Conservation (phyloP, 139 green algal species). For the Raphidocelis subcapitata region DNA sequence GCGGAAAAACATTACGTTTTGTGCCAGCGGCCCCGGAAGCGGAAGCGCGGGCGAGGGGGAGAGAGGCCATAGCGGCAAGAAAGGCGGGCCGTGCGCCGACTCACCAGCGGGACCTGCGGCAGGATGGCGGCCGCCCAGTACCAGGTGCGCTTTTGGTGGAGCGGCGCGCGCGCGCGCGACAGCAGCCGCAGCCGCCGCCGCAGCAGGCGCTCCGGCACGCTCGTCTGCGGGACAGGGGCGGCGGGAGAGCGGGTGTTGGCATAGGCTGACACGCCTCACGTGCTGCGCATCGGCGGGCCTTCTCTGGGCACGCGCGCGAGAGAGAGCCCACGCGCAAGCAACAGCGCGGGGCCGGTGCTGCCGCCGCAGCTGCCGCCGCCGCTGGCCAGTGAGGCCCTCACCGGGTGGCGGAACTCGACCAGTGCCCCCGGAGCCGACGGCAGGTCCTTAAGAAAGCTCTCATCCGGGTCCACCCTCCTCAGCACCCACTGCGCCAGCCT, state of each 20-base stretch:
- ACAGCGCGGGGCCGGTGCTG: too few species aligned
- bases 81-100: too few species aligned
- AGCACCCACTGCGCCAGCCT: slow-evolving; percentile 57
- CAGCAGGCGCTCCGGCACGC: slow-evolving; percentile 47
- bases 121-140: slow-evolving; percentile 35
- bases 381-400: slow-evolving; percentile 1
- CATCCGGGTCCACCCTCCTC: slow-evolving; percentile 48
- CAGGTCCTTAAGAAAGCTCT: slow-evolving; percentile 62
- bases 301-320: too few species aligned
- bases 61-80: too few species aligned
- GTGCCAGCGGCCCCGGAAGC: too few species aligned
- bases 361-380: too few species aligned
- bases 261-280: too few species aligned
- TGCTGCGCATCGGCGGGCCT: too few species aligned
- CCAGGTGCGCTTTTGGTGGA: slow-evolving; percentile 34
- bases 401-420: slow-evolving; percentile 57
- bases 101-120: slow-evolving; percentile 25
- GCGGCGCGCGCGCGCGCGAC: slow-evolving; percentile 15
- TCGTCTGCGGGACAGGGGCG: slow-evolving; percentile 28
- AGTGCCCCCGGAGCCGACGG: slow-evolving; percentile 25
- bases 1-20: too few species aligned
- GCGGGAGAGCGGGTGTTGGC: background rate
- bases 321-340: too few species aligned
- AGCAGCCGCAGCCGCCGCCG: slow-evolving; percentile 55
- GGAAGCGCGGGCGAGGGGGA: too few species aligned